Percentiles rank a stretch among this genome's conserved stretches.
Evolutionary conservation across 225 moss, liverwort and hornwort genomes (phyloP).

Genomic region (Marchantia polymorpha): DNA sequence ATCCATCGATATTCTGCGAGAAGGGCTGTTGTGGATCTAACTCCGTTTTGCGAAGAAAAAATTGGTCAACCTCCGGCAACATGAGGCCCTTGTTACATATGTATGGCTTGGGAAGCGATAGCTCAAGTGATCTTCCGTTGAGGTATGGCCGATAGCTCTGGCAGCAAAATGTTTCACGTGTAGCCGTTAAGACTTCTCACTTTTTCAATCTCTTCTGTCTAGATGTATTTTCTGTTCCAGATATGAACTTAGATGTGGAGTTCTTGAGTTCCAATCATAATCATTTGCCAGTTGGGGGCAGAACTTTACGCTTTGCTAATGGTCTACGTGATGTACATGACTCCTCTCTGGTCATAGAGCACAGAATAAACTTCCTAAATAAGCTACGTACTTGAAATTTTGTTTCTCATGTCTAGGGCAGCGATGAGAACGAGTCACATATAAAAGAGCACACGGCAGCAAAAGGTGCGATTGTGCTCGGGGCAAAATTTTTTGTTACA

Average conservation of each 20-base stretch:
- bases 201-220: not conserved
- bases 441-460: conserved; percentile 6
- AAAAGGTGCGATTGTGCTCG: conserved; percentile 20
- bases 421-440: conserved; percentile 20
- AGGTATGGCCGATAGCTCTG: conserved; percentile 23
- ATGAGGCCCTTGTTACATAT: conserved; percentile 15
- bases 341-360: not conserved
- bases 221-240: not conserved
- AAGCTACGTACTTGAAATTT: not conserved
- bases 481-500: not conserved
- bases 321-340: not conserved
- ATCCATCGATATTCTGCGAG: not conserved
- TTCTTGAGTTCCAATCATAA: not conserved
- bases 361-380: not conserved
- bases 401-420: conserved; percentile 26
- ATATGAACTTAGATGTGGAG: not conserved
- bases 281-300: not conserved
- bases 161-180: not conserved
- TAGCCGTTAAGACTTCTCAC: not conserved
- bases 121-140: conserved; percentile 13
- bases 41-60: not conserved
- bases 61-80: not conserved
- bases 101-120: conserved; percentile 16
- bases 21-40: not conserved
- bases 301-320: not conserved